Conservation (phyloP, 163 green algal genomes). For the Scenedesmus sp. region DNA sequence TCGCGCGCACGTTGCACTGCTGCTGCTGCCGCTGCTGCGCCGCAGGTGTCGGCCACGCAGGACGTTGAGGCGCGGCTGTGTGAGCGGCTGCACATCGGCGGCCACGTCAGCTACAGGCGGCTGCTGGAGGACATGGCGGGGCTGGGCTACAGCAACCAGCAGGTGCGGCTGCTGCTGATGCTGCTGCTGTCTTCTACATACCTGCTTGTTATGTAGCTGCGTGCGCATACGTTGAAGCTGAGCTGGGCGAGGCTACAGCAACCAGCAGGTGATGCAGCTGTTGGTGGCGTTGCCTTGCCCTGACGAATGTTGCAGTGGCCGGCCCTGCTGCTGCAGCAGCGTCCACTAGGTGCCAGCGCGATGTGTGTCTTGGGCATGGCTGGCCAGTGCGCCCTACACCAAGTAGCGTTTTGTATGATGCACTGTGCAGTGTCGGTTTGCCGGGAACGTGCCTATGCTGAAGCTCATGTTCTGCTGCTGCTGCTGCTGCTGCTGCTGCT, state of each 20-base stretch:
- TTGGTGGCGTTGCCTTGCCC: no score
- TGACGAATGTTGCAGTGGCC: no score
- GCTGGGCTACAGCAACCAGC: slow-evolving; percentile 39
- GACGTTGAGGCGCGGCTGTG: slow-evolving; percentile 46
- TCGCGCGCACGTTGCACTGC: background rate
- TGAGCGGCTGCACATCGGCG: slow-evolving; percentile 44
- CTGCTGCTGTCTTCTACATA: background rate
- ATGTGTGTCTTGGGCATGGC: background rate
- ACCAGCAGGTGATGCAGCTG: background rate
- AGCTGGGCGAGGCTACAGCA: slow-evolving; percentile 26
- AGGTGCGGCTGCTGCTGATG: background rate
- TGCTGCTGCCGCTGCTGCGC: background rate
- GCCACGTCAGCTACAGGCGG: slow-evolving; percentile 45
- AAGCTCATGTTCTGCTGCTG: background rate
- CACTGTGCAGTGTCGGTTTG: background rate
- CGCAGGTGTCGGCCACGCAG: slow-evolving; percentile 41
- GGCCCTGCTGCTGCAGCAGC: no score
- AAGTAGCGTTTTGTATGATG: background rate
- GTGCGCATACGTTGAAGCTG: no score
- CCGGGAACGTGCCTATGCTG: background rate
- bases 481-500: background rate
- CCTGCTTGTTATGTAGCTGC: no score
- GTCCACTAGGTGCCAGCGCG: no score
- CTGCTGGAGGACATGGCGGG: slow-evolving; percentile 42
- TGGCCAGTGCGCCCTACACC: background rate